Conservation (phyloP, 331 rosid genomes). For the Spiraea crenata region DNA sequence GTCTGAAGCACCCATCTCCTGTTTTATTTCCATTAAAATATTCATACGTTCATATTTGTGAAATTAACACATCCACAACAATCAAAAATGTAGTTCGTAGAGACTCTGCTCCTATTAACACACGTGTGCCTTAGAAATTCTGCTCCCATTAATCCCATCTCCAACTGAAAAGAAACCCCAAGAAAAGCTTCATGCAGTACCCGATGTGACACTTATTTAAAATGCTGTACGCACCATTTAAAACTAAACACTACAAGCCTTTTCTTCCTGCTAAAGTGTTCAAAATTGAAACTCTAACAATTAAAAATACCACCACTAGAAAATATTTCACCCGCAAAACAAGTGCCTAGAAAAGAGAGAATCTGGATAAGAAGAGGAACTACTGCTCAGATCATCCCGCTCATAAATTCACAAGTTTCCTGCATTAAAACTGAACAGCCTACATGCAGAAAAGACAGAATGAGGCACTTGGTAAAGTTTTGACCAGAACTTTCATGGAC, state of each 20-base stretch:
- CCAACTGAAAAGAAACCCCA: background rate
- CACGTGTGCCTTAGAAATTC: background rate
- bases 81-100: background rate
- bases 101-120: background rate
- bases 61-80: background rate
- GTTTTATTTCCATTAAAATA: background rate
- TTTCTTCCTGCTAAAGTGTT: too few relatives aligned
- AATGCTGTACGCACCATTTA: background rate
- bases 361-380: slow-evolving; percentile 95
- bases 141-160: background rate
- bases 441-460: slow-evolving; percentile 37
- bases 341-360: slow-evolving; percentile 13
- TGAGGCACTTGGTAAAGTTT: background rate
- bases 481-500: background rate
- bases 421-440: slow-evolving; percentile 80
- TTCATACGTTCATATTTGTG: background rate
- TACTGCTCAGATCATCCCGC: slow-evolving; percentile 70
- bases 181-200: background rate
- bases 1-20: background rate
- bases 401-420: slow-evolving; percentile 87
- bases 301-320: background rate
- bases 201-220: background rate
- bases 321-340: slow-evolving; percentile 12
- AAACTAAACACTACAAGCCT: background rate
- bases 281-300: background rate